Percentiles rank a stretch among this genome's conserved stretches.
phyloP scores from a whole-genome alignment of 2,329 filamentous ascomycete genomes.

The Cladophialophora exuberans region DNA sequence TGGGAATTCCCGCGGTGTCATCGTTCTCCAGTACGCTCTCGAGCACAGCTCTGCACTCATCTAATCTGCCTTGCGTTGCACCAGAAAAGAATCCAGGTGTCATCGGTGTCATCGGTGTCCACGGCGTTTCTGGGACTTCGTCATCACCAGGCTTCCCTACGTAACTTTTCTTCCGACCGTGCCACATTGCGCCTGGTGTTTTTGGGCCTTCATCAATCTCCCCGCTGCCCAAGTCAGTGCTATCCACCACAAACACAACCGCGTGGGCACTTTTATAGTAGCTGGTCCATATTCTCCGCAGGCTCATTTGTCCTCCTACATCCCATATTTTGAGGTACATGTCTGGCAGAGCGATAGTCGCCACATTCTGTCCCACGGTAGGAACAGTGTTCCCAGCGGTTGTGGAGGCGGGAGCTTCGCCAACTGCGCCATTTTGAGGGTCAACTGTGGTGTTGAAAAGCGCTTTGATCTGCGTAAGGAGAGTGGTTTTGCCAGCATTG shows the following conservation, averaged over 20 bases:
- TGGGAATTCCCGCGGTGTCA: conserved; percentile 86
- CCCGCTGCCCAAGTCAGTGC: conserved; percentile 75
- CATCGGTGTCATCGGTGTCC: conserved; percentile 41
- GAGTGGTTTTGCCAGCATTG: conserved; percentile 97
- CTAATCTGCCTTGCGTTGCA: conserved; percentile 61
- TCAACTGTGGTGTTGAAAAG: conserved; percentile 66
- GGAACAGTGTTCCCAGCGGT: conserved; percentile 81
- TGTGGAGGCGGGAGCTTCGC: conserved; percentile 58
- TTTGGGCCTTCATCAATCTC: conserved; percentile 61
- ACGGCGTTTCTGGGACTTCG: conserved; percentile 41
- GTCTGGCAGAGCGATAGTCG: conserved; percentile 84
- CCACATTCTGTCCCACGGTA: conserved; percentile 95
- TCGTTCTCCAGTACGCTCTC: conserved; percentile 87
- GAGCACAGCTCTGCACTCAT: conserved; percentile 86
- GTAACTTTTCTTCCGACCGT: conserved; percentile 34
- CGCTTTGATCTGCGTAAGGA: conserved; percentile 94
- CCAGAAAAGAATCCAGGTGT: conserved; percentile 35
- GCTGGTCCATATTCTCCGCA: conserved; percentile 91
- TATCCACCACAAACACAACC: conserved; percentile 97
- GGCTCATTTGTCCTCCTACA: conserved; percentile 86
- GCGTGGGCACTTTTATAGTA: conserved; percentile 95
- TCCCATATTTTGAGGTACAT: conserved; percentile 99
- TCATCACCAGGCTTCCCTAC: conserved; percentile 27
- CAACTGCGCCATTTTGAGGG: conserved; percentile 40
- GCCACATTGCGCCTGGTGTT: conserved; percentile 27